Evolutionary conservation across 2,329 filamentous ascomycete species (phyloP), one percentile per base, ranked within the genome.

Genomic region (Stromatinia cepivora): DNA sequence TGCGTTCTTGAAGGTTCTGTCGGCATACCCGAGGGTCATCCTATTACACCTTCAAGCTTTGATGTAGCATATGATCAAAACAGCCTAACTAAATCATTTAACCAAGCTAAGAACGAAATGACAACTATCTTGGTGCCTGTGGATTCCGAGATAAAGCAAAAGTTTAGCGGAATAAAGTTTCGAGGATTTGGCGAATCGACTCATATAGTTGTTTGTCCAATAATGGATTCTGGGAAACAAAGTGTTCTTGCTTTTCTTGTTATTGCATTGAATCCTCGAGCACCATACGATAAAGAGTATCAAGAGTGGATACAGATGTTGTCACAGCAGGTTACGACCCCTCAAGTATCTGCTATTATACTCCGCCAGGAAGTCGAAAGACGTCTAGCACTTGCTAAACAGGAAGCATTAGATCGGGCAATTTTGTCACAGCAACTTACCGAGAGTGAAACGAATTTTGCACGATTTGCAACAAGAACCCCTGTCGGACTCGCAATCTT

Each of bases 261-360:
- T 11, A 58, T 70, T 28, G 72, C 67, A n/a, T 83, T 92, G 11
- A 95, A 95, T 76, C 91, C 92, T 3, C 83, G 91, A 54, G 84
- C 91, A 67, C 90, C 89, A 0, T 94, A 91, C 74, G 90, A 95
- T 74, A 87, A 90, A 42, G 92, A 94, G 73, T 95, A 94, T 76
- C 85, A 87, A 72, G 59, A 63, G 13, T 63, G 59, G 59, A 25
- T 63, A 50, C 59, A 63, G 20, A 39, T 63, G 31, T 76, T 86
- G 46, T 81, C 79, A 53, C 82, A 85, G 71, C 91, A 83, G 76
- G 80, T 92, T 9, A 88, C 87, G 0, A 91, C 88, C 1, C 90
- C 88, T 0, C 81, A 92, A 11, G 45, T 50, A 5, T 63, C 90
- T 90, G 89, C 91, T 0, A 87, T 92, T 0, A 80, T 92, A 1